phyloP scores from a whole-genome alignment of 1,284 basidiomycete species.

The Phylloboletellus chloephorus region DNA sequence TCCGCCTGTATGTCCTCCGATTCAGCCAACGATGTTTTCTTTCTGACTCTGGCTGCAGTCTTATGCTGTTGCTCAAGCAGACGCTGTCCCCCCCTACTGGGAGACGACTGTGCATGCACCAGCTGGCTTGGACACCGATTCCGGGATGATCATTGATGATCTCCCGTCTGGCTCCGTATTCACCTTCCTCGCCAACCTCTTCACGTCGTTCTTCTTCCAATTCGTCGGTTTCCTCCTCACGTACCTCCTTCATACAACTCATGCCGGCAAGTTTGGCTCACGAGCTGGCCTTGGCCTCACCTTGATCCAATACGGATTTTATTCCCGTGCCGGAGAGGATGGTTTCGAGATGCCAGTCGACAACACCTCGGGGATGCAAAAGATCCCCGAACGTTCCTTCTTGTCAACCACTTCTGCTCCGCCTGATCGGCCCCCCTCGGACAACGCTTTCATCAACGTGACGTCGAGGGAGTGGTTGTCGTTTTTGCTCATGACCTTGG shows the following conservation, averaged over 20 bases:
- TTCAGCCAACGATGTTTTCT: neutral
- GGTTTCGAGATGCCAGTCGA: constrained; percentile 18
- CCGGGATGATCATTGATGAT: constrained; percentile 70
- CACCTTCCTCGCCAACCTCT: constrained; percentile 72
- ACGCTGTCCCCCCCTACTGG: constrained; percentile 95
- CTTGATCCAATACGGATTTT: constrained; percentile 83
- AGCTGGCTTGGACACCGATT: constrained; percentile 43
- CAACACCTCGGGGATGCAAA: constrained; percentile 1
- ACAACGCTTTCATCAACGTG: constrained; percentile 26
- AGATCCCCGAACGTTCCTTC: constrained; percentile 13
- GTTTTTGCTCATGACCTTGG: constrained; percentile 86
- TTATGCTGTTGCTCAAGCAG: constrained; percentile 84
- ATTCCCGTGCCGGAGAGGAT: constrained; percentile 39
- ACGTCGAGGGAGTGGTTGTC: constrained; percentile 75
- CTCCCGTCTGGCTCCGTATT: constrained; percentile 66
- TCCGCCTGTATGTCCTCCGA: constrained; percentile 64
- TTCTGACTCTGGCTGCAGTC: constrained; percentile 44
- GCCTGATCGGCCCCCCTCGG: constrained; percentile 14
- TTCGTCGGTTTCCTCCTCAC: constrained; percentile 94
- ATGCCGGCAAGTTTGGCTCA: constrained; percentile 92
- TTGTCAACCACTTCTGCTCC: constrained; percentile 11
- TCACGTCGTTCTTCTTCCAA: constrained; percentile 94
- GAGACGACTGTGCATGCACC: constrained; percentile 90
- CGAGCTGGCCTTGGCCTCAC: constrained; percentile 93
- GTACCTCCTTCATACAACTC: constrained; percentile 89